Evolutionary conservation across 495 filamentous ascomycete genomes (phyloP).

Genomic region (Rhizodiscina lignyota): DNA sequence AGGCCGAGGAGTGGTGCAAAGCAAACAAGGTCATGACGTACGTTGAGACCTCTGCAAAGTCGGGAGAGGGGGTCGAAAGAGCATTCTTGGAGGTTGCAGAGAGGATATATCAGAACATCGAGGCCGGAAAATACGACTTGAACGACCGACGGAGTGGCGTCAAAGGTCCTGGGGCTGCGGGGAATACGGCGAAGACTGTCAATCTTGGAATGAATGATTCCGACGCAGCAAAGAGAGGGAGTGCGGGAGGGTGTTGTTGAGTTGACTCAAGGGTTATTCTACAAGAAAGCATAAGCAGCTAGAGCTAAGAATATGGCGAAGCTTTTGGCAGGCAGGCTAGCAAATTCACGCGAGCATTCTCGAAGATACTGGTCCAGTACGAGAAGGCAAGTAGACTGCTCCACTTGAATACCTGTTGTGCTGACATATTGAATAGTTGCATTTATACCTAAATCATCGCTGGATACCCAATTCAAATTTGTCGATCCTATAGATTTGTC

Average conservation of each 20-base stretch:
- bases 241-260: slow-evolving; percentile 23
- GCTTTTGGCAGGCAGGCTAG: no score
- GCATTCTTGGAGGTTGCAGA: slow-evolving; percentile 89
- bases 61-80: slow-evolving; percentile 77
- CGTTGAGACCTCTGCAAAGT: slow-evolving; percentile 93
- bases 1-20: slow-evolving; percentile 78
- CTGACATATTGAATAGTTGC: no score
- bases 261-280: no score
- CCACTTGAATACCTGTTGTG: no score
- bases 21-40: slow-evolving; percentile 71
- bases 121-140: slow-evolving; percentile 81
- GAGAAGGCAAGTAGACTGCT: no score
- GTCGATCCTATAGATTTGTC: no score
- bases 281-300: no score
- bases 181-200: slow-evolving; percentile 31
- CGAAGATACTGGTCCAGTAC: no score
- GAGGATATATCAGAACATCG: slow-evolving; percentile 88
- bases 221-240: slow-evolving; percentile 25
- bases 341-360: no score
- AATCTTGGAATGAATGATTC: slow-evolving; percentile 41
- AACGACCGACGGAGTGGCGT: slow-evolving; percentile 91
- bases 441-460: no score
- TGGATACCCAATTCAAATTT: no score
- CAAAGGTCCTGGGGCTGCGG: slow-evolving; percentile 49
- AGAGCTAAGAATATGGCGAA: no score